Evolutionary conservation across 345 rosid species (phyloP).

Genomic region (Fremontodendron californicum): DNA sequence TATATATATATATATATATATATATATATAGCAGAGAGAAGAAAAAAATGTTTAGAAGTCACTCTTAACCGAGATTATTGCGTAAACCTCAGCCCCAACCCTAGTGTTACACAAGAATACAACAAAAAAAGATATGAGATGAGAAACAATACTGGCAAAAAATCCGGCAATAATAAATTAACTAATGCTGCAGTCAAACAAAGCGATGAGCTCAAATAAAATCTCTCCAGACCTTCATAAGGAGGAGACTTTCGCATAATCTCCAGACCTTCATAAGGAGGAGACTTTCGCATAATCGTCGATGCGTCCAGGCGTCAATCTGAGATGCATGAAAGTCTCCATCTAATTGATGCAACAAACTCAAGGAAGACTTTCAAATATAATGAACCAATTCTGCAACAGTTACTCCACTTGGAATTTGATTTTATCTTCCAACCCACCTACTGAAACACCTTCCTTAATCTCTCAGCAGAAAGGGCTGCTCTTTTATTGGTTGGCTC

Average conservation of each 20-base stretch:
- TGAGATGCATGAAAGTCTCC: not conserved
- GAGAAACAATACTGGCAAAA: conserved; percentile 34
- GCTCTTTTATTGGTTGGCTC: conserved; percentile 98
- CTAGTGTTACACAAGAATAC: not conserved
- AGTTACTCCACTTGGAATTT: not conserved
- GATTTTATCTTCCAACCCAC: not conserved
- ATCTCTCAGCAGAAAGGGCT: conserved; percentile 63
- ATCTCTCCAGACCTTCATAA: not conserved
- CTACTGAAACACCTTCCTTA: conserved; percentile 55
- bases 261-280: conserved; percentile 5
- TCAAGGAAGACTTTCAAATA: not conserved
- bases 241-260: not conserved
- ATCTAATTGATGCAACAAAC: not conserved
- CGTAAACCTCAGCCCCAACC: not conserved
- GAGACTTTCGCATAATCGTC: conserved; percentile 1
- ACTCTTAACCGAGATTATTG: no score
- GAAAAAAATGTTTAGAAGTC: no score
- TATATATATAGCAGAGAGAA: no score
- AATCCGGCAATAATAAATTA: not conserved
- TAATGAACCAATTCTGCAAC: not conserved
- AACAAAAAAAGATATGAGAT: not conserved
- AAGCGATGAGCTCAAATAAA: not conserved
- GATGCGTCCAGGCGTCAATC: no score
- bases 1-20: no score
- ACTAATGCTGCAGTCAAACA: not conserved